Evolutionary conservation across 805 yeast genomes (phyloP).

Genomic region (Kuraishia cidri): DNA sequence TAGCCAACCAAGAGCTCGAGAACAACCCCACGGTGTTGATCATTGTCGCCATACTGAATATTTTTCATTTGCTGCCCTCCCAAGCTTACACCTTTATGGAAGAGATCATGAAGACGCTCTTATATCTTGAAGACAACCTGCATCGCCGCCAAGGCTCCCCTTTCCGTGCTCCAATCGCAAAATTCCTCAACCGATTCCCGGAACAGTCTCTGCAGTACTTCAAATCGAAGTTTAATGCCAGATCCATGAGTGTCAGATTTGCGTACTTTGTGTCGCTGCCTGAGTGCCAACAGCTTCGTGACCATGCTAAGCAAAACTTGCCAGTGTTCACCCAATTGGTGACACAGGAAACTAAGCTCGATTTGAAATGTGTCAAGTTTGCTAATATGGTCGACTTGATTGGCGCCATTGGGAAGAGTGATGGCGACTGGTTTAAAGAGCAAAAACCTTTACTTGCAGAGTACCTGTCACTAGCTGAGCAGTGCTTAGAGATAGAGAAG

Average conservation of each 20-base stretch:
- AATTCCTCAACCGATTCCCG: slow-evolving; percentile 77
- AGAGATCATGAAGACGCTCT: slow-evolving; percentile 69
- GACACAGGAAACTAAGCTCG: slow-evolving; percentile 38
- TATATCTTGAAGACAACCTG: slow-evolving; percentile 71
- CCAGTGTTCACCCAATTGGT: slow-evolving; percentile 34
- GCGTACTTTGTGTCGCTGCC: slow-evolving; percentile 53
- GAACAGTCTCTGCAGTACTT: slow-evolving; percentile 67
- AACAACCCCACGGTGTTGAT: slow-evolving; percentile 79
- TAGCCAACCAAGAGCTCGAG: slow-evolving; percentile 73
- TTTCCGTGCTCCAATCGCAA: slow-evolving; percentile 83
- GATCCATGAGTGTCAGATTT: slow-evolving; percentile 58
- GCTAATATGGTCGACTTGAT: slow-evolving; percentile 68
- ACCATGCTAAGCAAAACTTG: slow-evolving; percentile 44
- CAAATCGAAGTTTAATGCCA: slow-evolving; percentile 51
- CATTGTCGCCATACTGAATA: slow-evolving; percentile 81
- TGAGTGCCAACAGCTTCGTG: slow-evolving; percentile 48
- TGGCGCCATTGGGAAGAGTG: slow-evolving; percentile 34
- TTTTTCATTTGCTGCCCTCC: slow-evolving; percentile 86
- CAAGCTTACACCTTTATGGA: slow-evolving; percentile 90
- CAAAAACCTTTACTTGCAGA: slow-evolving; percentile 37
- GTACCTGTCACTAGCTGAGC: slow-evolving; percentile 32
- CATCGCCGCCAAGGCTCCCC: slow-evolving; percentile 85
- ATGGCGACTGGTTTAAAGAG: slow-evolving; percentile 47
- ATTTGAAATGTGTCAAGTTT: slow-evolving; percentile 51
- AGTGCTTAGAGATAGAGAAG: slow-evolving; percentile 30